Evolutionary conservation across 768 basidiomycete species (phyloP).

Genomic region (Tulasnella sp.): DNA sequence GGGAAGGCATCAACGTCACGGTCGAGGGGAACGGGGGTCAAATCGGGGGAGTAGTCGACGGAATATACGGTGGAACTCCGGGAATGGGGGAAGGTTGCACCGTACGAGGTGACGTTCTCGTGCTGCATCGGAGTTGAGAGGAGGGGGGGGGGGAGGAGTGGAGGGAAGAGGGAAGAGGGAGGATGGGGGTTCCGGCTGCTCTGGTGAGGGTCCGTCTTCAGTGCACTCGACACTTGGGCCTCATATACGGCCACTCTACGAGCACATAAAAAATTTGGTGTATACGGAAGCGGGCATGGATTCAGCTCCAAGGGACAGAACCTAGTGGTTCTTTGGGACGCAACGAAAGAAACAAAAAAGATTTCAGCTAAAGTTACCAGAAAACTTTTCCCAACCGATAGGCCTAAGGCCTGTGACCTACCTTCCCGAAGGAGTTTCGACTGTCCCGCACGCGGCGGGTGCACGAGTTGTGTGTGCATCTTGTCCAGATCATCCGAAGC

Average conservation of each 20-base stretch:
- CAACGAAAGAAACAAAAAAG: neutral
- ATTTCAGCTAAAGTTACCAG: slow-evolving; percentile 15
- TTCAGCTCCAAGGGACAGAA: neutral
- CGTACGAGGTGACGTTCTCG: neutral
- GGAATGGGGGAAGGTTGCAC: neutral
- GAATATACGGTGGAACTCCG: neutral
- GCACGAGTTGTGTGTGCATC: neutral
- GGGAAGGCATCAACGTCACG: neutral
- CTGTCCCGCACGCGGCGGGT: neutral
- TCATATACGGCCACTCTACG: neutral
- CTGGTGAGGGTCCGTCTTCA: neutral
- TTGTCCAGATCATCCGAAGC: slow-evolving; percentile 10
- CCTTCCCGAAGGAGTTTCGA: slow-evolving; percentile 11
- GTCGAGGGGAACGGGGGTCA: neutral
- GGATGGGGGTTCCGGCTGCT: neutral
- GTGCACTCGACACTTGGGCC: neutral
- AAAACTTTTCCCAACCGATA: neutral
- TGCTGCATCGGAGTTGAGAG: neutral
- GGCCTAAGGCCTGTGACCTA: slow-evolving; percentile 13
- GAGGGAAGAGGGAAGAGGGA: neutral
- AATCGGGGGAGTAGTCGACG: neutral
- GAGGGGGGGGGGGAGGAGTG: neutral
- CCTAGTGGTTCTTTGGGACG: neutral
- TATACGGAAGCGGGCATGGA: neutral
- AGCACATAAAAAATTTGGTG: neutral